Evolutionary conservation across 495 filamentous ascomycete genomes (phyloP), one percentile per base, ranked within the genome.

Genomic region (Neurospora sp.): DNA sequence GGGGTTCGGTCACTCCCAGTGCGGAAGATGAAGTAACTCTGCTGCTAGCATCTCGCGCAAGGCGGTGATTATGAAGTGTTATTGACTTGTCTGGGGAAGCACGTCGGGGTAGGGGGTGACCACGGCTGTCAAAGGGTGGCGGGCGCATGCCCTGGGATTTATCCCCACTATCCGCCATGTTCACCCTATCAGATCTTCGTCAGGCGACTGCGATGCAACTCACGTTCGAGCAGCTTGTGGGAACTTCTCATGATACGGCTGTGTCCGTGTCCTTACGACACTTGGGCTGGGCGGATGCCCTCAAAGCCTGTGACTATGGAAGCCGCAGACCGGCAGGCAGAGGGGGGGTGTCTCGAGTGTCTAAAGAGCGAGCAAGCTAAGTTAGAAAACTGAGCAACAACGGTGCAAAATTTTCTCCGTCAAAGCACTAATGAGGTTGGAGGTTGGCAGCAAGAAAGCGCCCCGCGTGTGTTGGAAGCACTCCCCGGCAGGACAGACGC

Each of bases 31-130:
- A 65, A 65, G 53, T 65, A 35, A 35, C 12, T 59, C 69, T 74
- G 41, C 71, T 74, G 38, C 76, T 77, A 35, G 74, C 78, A 74
- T 83, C 81, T 65, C 80, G 80, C 4, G 80, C 80, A 68, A 82
- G 76, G 22, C 80, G 82, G 71, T 84, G 82, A 69, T 82, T 73
- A n/a, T 77, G 73, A 11, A 84, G 70, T 2, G 83, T 84, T 6
- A 83, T 78, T 39, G 83, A 85, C 31, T 78, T 79, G 9, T 82
- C 81, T 11, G 82, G 78, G 35, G 80, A 74, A 5, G 79, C 76
- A 73, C 82, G 77, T 72, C 83, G 77, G 35, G 83, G 82, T 38
- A 82, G 77, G 6, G 77, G 80, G 70, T 81, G 81, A 6, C 80
- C 79, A 18, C 73, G 76, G 53, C 53, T 35, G 59, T 78, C 72